phyloP scores from a whole-genome alignment of 1,139 yeast species.

The Zygosaccharomyces pseudobailii region DNA sequence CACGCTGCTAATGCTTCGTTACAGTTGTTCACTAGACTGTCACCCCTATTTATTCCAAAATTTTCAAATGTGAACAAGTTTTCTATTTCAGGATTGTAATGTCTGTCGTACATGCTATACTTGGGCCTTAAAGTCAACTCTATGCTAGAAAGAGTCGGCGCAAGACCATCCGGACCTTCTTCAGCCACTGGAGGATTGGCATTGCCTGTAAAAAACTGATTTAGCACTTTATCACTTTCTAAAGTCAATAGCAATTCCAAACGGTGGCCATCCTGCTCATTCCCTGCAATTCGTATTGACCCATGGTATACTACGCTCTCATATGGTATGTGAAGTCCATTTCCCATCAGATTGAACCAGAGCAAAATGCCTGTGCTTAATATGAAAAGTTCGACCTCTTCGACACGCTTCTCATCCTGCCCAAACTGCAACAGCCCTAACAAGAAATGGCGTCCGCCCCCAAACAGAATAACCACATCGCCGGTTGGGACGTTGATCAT shows the following conservation, averaged over 20 bases:
- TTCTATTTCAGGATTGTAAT: slow-evolving; percentile 35
- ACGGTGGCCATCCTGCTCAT: slow-evolving; percentile 26
- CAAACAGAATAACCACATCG: slow-evolving; percentile 36
- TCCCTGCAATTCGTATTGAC: slow-evolving; percentile 15
- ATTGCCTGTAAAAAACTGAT: slow-evolving; percentile 19
- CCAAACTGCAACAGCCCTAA: slow-evolving; percentile 17
- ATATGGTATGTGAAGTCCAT: slow-evolving; percentile 37
- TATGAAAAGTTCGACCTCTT: slow-evolving; percentile 36
- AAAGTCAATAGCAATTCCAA: slow-evolving; percentile 27
- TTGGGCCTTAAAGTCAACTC: slow-evolving; percentile 36
- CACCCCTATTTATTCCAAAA: slow-evolving; percentile 39
- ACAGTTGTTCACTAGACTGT: slow-evolving; percentile 34
- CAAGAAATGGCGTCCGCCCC: slow-evolving; percentile 39
- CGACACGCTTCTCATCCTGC: slow-evolving; percentile 12
- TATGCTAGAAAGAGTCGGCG: slow-evolving; percentile 22
- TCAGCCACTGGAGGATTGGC: slow-evolving; percentile 5
- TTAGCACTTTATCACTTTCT: slow-evolving; percentile 25
- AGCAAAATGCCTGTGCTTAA: slow-evolving; percentile 35
- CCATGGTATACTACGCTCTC: slow-evolving; percentile 35
- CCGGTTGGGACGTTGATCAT: slow-evolving; percentile 13
- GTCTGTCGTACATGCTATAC: slow-evolving; percentile 35
- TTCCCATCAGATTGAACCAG: slow-evolving; percentile 35
- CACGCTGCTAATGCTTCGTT: slow-evolving; percentile 30
- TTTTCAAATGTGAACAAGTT: slow-evolving; percentile 36
- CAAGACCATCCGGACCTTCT: neutral